Conservation (phyloP, 2,329 filamentous ascomycete genomes). For the Sporothrix brasiliensis region DNA sequence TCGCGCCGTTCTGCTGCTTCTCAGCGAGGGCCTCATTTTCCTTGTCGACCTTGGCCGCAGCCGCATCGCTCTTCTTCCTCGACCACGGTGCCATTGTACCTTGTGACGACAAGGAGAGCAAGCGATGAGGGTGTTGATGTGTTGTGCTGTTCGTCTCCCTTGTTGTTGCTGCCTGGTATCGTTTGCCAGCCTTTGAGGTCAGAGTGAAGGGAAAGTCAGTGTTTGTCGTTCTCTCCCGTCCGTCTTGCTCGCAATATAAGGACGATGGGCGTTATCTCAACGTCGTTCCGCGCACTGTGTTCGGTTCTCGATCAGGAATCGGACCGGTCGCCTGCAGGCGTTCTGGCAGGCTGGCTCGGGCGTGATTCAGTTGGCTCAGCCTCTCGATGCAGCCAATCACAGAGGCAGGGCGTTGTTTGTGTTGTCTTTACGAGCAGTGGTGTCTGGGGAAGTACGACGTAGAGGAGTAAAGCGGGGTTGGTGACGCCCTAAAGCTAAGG, state of each 20-base stretch:
- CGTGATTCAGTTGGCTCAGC: not conserved
- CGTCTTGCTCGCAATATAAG: not conserved
- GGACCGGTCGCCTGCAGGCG: not conserved
- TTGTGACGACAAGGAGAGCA: not conserved
- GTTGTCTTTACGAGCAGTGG: not conserved
- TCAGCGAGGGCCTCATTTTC: conserved; percentile 11
- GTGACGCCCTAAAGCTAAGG: not conserved
- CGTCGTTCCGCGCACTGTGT: too few species aligned
- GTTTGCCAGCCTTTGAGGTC: not conserved
- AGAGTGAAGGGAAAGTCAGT: not conserved
- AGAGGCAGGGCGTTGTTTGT: not conserved
- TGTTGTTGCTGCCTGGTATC: not conserved
- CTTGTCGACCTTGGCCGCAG: not conserved
- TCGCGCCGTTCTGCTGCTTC: conserved; percentile 1
- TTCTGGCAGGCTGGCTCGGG: not conserved
- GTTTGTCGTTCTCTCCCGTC: not conserved
- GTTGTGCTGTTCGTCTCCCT: not conserved
- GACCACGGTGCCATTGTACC: conserved; percentile 18
- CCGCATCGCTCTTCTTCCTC: conserved; percentile 2
- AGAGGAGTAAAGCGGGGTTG: not conserved
- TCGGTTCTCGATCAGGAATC: not conserved
- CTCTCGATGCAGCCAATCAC: conserved; percentile 1
- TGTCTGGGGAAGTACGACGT: not conserved
- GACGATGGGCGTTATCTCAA: not conserved
- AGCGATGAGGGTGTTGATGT: not conserved